Evolutionary conservation across 345 rosid species (phyloP), one percentile per base, ranked within the genome.

Genomic region (Arabis hirsuta): DNA sequence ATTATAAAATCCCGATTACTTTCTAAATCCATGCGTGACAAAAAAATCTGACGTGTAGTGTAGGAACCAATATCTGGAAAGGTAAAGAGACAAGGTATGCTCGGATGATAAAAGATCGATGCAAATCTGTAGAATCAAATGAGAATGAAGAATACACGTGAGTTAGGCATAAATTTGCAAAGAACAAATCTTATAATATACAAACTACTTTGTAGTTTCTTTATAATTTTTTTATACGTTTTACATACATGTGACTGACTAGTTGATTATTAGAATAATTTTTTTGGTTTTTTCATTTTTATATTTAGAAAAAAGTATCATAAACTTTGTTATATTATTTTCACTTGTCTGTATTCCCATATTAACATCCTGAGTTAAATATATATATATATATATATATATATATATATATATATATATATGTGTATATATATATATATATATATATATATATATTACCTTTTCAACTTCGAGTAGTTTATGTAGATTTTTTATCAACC

Each of bases 71-170:
- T 66, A 66, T 50, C 72, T 57, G 72, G 55, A 73, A 73, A 65
- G 72, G 78, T 50, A 45, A 57, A 65, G 57, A 73, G 67, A 41
- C 54, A 50, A 66, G 54, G 66, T 50, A 73, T 67, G 72, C 46
- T 73, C 24, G 29, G 61, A 73, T 73, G 72, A 57, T 67, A 58
- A 64, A 65, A 73, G 54, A 66, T 74, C 51, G 78, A 66, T 74
- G 53, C 67, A 57, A 58, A 73, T 58, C 66, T 48, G 27, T 29
- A 29, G 36, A 52, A 71, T 51, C 52, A 51, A 41, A 12, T 61
- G 55, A 62, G 61, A 62, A 65, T 53, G 78, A 58, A 38, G 34
- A 42, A 57, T 65, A 55, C 71, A 55, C 65, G 65, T 73, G 65
- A 73, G 71, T 55, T 48, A 6, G 11, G 63, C 77, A 73, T 39